Evolutionary conservation across 148 eudicot species (phyloP).

Genomic region (Rhododendron simsii): DNA sequence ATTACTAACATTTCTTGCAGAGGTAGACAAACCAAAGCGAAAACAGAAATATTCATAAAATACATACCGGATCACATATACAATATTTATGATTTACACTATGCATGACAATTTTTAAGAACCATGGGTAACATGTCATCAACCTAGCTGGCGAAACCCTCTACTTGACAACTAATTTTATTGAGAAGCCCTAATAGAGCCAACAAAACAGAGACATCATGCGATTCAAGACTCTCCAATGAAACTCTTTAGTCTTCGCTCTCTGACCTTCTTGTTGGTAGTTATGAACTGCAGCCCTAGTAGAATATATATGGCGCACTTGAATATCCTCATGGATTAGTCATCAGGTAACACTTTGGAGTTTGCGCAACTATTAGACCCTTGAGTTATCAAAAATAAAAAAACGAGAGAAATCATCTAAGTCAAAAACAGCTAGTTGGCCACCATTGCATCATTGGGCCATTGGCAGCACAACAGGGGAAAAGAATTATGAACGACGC

Average conservation of each 20-base stretch:
- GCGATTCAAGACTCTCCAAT: background rate
- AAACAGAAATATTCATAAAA: background rate
- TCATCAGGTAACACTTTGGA: background rate
- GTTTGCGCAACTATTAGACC: background rate
- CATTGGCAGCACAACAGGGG: background rate
- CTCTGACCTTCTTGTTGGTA: background rate
- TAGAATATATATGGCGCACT: background rate
- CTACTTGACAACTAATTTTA: background rate
- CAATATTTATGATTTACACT: background rate
- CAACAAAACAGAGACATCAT: background rate
- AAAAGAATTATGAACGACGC: background rate
- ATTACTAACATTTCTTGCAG: background rate
- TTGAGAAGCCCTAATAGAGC: background rate
- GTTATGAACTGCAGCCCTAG: background rate
- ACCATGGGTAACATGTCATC: background rate
- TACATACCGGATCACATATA: background rate
- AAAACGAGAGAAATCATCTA: background rate
- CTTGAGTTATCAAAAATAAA: background rate
- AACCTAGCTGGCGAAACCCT: background rate
- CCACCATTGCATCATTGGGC: background rate
- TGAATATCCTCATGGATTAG: background rate
- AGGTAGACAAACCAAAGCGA: background rate
- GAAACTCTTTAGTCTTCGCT: background rate
- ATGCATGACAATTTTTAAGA: background rate
- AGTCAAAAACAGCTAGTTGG: background rate